Conservation (phyloP, 257 asterid species). For the Ilex aquifolium region DNA sequence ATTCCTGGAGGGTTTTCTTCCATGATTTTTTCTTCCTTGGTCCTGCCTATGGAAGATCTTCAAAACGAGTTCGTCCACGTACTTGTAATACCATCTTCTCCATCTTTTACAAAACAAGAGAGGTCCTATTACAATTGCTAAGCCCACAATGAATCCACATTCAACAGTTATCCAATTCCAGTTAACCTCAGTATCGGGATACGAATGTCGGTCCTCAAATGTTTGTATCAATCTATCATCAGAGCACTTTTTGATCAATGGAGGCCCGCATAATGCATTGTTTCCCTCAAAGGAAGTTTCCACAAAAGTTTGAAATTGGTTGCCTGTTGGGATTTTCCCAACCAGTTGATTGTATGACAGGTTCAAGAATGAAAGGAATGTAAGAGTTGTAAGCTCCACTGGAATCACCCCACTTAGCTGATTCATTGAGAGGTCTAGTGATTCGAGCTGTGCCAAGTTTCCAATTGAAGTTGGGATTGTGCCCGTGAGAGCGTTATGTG, state of each 20-base stretch:
- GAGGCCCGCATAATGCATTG: conserved; percentile 42
- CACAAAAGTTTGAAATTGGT: conserved; percentile 38
- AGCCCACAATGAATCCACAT: conserved; percentile 53
- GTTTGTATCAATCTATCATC: neutral
- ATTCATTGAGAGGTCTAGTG: conserved; percentile 49
- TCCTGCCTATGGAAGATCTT: too few species aligned
- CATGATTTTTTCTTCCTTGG: too few species aligned
- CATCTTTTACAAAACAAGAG: conserved; percentile 37
- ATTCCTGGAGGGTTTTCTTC: too few species aligned
- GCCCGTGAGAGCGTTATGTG: conserved; percentile 22
- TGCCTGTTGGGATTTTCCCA: conserved; percentile 41
- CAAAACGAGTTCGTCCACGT: too few species aligned
- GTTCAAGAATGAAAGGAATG: conserved; percentile 43
- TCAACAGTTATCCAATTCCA: conserved; percentile 55
- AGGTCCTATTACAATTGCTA: conserved; percentile 44
- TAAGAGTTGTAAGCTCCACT: conserved; percentile 25
- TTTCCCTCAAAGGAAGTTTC: conserved; percentile 37
- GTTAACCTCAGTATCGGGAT: conserved; percentile 14
- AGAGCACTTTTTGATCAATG: conserved; percentile 12
- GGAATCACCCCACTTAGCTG: conserved; percentile 42
- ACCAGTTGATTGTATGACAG: conserved; percentile 33
- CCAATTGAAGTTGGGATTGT: conserved; percentile 49
- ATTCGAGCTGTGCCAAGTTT: conserved; percentile 36
- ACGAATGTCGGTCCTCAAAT: neutral
- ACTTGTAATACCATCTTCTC: too few species aligned